A percentile compares a stretch with the other conserved stretches of the same genome.
Evolutionary conservation across 2,329 filamentous ascomycete species (phyloP).

Genomic region (Sclerotinia nivalis): DNA sequence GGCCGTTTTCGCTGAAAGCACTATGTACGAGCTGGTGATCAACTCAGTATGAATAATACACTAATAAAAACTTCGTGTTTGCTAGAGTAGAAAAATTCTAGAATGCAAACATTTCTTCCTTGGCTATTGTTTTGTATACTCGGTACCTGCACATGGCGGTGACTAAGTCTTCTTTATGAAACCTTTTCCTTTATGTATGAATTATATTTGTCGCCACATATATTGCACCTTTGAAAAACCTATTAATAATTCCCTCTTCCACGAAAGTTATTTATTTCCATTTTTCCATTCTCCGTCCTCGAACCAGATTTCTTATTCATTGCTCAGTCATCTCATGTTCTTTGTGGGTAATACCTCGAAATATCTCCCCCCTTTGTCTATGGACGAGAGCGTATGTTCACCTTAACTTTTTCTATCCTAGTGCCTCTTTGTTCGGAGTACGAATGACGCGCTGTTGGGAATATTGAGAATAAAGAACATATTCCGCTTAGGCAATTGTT

Average conservation of each 20-base stretch:
- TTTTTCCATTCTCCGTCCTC: neutral
- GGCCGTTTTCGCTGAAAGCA: neutral
- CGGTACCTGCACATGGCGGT: neutral
- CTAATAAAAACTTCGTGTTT: neutral
- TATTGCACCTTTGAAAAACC: neutral
- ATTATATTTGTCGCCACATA: neutral
- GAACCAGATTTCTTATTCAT: neutral
- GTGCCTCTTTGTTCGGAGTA: neutral
- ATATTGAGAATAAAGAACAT: neutral
- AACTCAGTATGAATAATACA: slow-evolving; percentile 13
- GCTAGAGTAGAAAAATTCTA: neutral
- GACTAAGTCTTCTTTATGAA: slow-evolving; percentile 8
- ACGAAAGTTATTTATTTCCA: neutral
- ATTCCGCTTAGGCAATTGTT: neutral
- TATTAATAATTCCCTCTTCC: neutral
- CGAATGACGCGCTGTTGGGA: neutral
- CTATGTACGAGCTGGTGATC: neutral
- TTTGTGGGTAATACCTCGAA: neutral
- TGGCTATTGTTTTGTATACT: neutral
- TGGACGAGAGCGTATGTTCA: neutral
- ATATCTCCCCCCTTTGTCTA: neutral
- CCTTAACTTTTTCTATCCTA: too few relatives aligned
- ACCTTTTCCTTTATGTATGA: neutral
- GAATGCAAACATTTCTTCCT: neutral
- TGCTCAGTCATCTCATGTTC: neutral